Percentiles rank a stretch among this genome's conserved stretches.
phyloP scores from a whole-genome alignment of 768 basidiomycete species.

The Paxillus ammoniavirescens region DNA sequence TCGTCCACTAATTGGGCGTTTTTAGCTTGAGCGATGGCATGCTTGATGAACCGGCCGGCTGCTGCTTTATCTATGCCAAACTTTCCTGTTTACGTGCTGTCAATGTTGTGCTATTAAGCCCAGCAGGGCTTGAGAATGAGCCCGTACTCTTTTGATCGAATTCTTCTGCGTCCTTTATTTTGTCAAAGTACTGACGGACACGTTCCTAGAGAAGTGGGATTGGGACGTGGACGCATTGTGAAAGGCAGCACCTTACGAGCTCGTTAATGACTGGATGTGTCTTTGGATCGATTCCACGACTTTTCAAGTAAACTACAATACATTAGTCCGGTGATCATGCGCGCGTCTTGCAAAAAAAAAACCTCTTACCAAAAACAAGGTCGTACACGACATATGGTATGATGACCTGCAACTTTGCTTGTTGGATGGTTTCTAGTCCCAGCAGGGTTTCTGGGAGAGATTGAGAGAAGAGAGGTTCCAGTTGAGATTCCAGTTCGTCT shows the following conservation, averaged over 20 bases:
- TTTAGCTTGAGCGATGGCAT: slow-evolving; percentile 70
- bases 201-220: slow-evolving; percentile 49
- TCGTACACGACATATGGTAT: slow-evolving; percentile 85
- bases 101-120: background rate
- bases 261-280: slow-evolving; percentile 77
- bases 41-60: slow-evolving; percentile 79
- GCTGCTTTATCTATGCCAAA: slow-evolving; percentile 71
- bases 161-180: slow-evolving; percentile 74
- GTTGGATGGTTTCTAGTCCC: slow-evolving; percentile 67
- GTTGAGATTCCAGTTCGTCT: slow-evolving; percentile 62
- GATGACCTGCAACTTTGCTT: slow-evolving; percentile 77
- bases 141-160: slow-evolving; percentile 45
- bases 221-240: too few species aligned
- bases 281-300: slow-evolving; percentile 75
- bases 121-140: background rate
- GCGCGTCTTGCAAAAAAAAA: background rate
- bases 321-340: background rate
- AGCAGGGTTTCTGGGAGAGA: slow-evolving; percentile 66
- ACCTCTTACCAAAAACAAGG: slow-evolving; percentile 72
- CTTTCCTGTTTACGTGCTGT: slow-evolving; percentile 30
- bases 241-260: slow-evolving; percentile 24
- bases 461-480: slow-evolving; percentile 67
- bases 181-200: slow-evolving; percentile 78
- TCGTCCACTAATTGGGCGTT: slow-evolving; percentile 33
- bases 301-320: slow-evolving; percentile 72